Evolutionary conservation across 1,139 yeast species (phyloP).

Genomic region (Scheffersomyces titani): DNA sequence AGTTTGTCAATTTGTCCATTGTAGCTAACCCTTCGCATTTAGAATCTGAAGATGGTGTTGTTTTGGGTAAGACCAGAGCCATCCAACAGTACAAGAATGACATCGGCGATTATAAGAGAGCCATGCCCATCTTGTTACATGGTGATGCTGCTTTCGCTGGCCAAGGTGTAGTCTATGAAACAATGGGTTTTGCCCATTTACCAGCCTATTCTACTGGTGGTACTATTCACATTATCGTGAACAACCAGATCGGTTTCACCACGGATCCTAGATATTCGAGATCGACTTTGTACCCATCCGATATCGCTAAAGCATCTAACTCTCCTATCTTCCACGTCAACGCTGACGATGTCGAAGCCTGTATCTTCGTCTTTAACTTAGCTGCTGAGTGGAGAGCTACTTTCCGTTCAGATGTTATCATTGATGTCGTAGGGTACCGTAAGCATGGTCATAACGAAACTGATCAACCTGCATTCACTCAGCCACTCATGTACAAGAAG

Average conservation of each 20-base stretch:
- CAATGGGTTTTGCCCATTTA: constrained; percentile 89
- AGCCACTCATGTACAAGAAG: constrained; percentile 93
- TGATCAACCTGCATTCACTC: constrained; percentile 98
- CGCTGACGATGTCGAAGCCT: constrained; percentile 96
- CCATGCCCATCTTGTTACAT: constrained; percentile 89
- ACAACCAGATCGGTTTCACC: constrained; percentile 99
- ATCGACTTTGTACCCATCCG: constrained; percentile 97
- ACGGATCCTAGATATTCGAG: constrained; percentile 98
- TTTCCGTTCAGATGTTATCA: constrained; percentile 93
- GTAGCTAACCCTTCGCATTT: constrained; percentile 99
- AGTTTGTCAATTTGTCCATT: constrained; percentile 88
- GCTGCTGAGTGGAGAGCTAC: constrained; percentile 99
- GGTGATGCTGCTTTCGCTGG: constrained; percentile 99
- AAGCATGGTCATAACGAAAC: constrained; percentile 99
- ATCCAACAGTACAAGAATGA: constrained; percentile 91
- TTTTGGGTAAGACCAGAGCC: constrained; percentile 96
- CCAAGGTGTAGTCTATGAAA: constrained; percentile 98
- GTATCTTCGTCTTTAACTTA: constrained; percentile 85
- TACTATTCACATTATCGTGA: constrained; percentile 91
- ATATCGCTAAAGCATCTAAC: constrained; percentile 92
- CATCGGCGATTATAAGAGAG: constrained; percentile 78
- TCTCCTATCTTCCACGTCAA: constrained; percentile 99
- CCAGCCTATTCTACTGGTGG: constrained; percentile 99
- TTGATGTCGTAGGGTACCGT: constrained; percentile 98
- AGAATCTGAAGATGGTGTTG: constrained; percentile 99